Evolutionary conservation across 169 alveolate species (phyloP).

Genomic region (Cryptosporidium bovis): DNA sequence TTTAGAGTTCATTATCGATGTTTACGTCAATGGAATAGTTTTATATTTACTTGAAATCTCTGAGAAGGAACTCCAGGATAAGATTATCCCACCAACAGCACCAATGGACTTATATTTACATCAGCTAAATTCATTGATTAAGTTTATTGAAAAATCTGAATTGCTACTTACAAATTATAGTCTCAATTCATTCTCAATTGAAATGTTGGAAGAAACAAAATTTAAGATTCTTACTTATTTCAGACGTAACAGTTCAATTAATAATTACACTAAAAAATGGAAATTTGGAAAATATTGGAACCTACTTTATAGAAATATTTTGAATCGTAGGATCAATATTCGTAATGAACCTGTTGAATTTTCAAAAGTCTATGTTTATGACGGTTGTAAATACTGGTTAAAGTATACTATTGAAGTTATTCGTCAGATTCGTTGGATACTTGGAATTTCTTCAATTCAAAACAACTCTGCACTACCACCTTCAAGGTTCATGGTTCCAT

Average conservation of each 20-base stretch:
- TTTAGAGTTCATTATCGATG: conserved; percentile 23
- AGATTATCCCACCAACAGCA: conserved; percentile 49
- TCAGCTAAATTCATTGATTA: conserved; percentile 38
- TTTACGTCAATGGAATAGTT: conserved; percentile 11
- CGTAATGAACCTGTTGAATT: conserved; percentile 60
- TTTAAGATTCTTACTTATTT: conserved; percentile 23
- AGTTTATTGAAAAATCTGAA: conserved; percentile 29
- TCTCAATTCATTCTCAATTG: background rate
- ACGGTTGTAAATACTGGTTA: conserved; percentile 49
- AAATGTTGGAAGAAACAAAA: background rate
- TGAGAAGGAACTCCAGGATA: conserved; percentile 18
- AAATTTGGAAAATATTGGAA: conserved; percentile 71
- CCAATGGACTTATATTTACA: conserved; percentile 64
- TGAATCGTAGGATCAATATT: conserved; percentile 51
- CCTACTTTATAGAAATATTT: conserved; percentile 56
- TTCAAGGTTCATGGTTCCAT: conserved; percentile 56
- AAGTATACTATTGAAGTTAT: conserved; percentile 61
- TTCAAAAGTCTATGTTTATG: conserved; percentile 61
- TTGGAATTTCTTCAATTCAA: conserved; percentile 54
- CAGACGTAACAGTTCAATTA: conserved; percentile 20
- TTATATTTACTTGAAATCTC: conserved; percentile 22
- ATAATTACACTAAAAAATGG: conserved; percentile 62
- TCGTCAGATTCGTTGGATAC: conserved; percentile 71
- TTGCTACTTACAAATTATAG: conserved; percentile 5
- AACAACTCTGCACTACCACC: conserved; percentile 53